Percentiles rank a stretch among this genome's conserved stretches.
Conservation (phyloP, 495 filamentous ascomycete genomes). For the Evernia prunastri region DNA sequence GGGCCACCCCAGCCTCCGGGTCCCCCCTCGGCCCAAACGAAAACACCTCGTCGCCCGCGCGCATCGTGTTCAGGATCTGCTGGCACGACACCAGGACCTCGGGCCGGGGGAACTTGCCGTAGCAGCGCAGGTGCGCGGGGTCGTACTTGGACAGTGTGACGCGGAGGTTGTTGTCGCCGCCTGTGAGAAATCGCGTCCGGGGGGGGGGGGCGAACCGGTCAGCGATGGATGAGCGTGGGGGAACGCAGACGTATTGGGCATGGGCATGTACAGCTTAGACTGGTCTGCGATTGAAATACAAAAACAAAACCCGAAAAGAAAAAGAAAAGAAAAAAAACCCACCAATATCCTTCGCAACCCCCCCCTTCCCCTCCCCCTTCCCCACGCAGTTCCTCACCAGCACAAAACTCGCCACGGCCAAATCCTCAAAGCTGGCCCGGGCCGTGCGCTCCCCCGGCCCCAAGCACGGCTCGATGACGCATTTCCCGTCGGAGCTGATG, state of each 20-base stretch:
- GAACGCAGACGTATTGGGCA: too few species aligned
- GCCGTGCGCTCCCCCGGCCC: background rate
- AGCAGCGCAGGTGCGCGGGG: background rate
- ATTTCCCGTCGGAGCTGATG: background rate
- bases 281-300: too few species aligned
- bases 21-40: background rate
- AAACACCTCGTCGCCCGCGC: background rate
- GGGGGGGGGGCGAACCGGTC: too few species aligned
- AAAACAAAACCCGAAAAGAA: background rate
- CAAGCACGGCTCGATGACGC: background rate
- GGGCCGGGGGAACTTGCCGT: background rate
- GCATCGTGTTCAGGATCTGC: background rate
- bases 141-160: background rate
- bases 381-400: background rate
- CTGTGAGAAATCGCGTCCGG: too few species aligned
- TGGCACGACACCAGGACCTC: background rate
- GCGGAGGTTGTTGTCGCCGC: background rate
- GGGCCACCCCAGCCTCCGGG: background rate
- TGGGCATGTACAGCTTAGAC: too few species aligned
- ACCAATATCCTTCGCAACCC: background rate
- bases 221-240: too few species aligned
- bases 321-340: background rate
- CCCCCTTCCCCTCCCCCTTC: background rate
- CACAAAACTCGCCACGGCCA: background rate
- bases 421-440: background rate